Conservation (phyloP, 768 basidiomycete genomes). For the Hydnomerulius pinastri region DNA sequence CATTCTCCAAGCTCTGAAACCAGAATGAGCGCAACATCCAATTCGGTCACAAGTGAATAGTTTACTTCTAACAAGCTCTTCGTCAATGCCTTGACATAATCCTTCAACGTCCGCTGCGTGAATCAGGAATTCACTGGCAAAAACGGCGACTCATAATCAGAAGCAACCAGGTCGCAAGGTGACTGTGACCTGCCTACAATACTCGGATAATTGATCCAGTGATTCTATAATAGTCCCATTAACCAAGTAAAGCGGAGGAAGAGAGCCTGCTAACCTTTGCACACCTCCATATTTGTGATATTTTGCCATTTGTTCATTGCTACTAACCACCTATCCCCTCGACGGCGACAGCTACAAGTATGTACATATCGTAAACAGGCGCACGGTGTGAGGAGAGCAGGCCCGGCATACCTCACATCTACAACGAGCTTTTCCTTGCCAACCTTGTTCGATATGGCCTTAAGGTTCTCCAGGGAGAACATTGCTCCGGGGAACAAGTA, state of each 20-base stretch:
- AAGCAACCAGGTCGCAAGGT: background rate
- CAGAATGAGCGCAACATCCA: constrained; percentile 10
- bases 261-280: constrained; percentile 54
- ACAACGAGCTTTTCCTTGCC: constrained; percentile 90
- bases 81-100: constrained; percentile 93
- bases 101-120: constrained; percentile 99
- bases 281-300: constrained; percentile 92
- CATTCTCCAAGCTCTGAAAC: constrained; percentile 82
- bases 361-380: background rate
- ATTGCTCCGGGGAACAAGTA: constrained; percentile 85
- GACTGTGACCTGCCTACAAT: constrained; percentile 67
- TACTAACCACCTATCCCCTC: constrained; percentile 81
- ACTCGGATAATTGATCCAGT: constrained; percentile 70
- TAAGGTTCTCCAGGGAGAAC: constrained; percentile 75
- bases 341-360: constrained; percentile 71
- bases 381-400: background rate
- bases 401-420: constrained; percentile 76
- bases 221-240: constrained; percentile 54
- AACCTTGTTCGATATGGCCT: constrained; percentile 58
- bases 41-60: constrained; percentile 7
- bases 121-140: constrained; percentile 83
- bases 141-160: constrained; percentile 15
- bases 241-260: background rate
- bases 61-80: constrained; percentile 79
- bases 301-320: constrained; percentile 99